Percentiles rank a stretch among this genome's conserved stretches.
Conservation (phyloP, 2,329 filamentous ascomycete species). For the Colletotrichum camelliae region DNA sequence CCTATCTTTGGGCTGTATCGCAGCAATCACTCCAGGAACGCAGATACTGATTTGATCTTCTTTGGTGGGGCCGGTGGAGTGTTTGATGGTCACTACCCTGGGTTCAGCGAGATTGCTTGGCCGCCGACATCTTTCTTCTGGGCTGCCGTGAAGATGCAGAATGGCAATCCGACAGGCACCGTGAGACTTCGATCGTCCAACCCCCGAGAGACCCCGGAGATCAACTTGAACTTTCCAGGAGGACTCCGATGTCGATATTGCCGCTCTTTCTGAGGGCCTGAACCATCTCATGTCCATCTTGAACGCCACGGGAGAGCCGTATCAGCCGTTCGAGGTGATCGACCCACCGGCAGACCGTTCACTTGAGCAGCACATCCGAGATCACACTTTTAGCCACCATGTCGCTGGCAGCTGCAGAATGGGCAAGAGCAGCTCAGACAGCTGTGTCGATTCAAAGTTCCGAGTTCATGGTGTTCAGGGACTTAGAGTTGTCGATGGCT, state of each 20-base stretch:
- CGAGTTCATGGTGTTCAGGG: slow-evolving; percentile 57
- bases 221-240: slow-evolving; percentile 59
- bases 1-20: not conserved
- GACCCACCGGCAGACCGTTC: slow-evolving; percentile 28
- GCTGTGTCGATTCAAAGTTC: slow-evolving; percentile 60
- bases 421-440: slow-evolving; percentile 52
- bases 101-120: not conserved
- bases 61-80: not conserved
- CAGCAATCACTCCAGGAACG: not conserved
- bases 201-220: slow-evolving; percentile 64
- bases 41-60: not conserved
- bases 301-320: slow-evolving; percentile 29
- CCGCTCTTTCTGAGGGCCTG: slow-evolving; percentile 21
- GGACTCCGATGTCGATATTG: slow-evolving; percentile 22
- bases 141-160: slow-evolving; percentile 4
- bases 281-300: slow-evolving; percentile 48
- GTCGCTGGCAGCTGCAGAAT: slow-evolving; percentile 60
- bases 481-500: slow-evolving; percentile 64
- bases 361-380: slow-evolving; percentile 47
- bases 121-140: slow-evolving; percentile 6
- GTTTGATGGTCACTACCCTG: not conserved
- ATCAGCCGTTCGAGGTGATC: not conserved
- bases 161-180: slow-evolving; percentile 53
- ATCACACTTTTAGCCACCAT: slow-evolving; percentile 61
- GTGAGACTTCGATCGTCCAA: slow-evolving; percentile 61